Evolutionary conservation across 176 grass and related monocot genomes (phyloP).

Genomic region (Avena eriantha): DNA sequence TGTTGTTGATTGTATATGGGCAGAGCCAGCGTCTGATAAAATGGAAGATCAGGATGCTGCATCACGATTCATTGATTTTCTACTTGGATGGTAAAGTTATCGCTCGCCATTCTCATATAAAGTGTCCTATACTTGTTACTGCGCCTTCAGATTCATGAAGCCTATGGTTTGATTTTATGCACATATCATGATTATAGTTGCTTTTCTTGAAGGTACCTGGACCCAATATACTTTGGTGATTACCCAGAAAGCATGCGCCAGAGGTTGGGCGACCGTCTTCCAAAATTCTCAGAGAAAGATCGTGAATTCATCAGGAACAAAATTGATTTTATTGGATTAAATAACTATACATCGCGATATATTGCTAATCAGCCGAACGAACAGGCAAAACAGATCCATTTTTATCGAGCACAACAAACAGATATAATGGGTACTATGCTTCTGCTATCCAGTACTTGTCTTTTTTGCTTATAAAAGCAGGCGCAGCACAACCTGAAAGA

Average conservation of each 20-base stretch:
- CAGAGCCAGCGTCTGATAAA: conserved; percentile 84
- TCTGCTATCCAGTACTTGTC: not conserved
- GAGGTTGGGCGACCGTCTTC: conserved; percentile 73
- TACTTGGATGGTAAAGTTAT: conserved; percentile 81
- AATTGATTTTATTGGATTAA: conserved; percentile 94
- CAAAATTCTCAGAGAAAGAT: conserved; percentile 89
- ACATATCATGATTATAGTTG: not conserved
- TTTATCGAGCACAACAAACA: conserved; percentile 70
- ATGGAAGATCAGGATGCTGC: conserved; percentile 77
- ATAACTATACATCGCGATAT: conserved; percentile 91
- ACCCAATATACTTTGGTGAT: conserved; percentile 94
- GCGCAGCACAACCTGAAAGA: not conserved
- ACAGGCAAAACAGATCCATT: conserved; percentile 53
- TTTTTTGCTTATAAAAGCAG: not conserved
- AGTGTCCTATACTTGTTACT: not conserved
- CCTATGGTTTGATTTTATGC: not conserved
- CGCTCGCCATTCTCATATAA: not conserved
- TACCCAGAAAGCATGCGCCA: conserved; percentile 89
- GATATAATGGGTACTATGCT: conserved; percentile 68
- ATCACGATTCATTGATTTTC: conserved; percentile 79
- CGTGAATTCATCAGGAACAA: conserved; percentile 80
- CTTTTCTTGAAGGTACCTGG: conserved; percentile 71
- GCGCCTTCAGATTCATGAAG: not conserved
- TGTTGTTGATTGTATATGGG: conserved; percentile 96
- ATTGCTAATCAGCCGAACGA: conserved; percentile 61